Conservation (phyloP, 2,329 filamentous ascomycete species). For the Dothistroma pini region DNA sequence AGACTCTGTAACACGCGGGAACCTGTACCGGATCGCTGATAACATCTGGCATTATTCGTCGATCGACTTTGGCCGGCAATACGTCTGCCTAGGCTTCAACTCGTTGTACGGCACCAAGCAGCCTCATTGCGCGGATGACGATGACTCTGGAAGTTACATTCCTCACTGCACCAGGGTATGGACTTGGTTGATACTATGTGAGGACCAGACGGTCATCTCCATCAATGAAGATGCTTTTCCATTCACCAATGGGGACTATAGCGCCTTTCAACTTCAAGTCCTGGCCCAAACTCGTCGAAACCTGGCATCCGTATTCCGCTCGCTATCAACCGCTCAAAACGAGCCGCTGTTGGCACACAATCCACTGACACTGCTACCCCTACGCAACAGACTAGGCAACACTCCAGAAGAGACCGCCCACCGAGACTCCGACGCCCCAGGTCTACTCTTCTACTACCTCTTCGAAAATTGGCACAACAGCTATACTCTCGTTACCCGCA, state of each 20-base stretch:
- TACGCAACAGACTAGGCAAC: constrained; percentile 44
- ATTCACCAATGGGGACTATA: constrained; percentile 36
- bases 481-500: constrained; percentile 52
- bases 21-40: constrained; percentile 59
- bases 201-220: constrained; percentile 67
- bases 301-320: constrained; percentile 58
- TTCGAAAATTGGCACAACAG: constrained; percentile 64
- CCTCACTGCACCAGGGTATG: constrained; percentile 49
- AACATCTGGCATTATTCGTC: constrained; percentile 74
- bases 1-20: constrained; percentile 29
- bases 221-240: constrained; percentile 60
- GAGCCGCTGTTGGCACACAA: constrained; percentile 34
- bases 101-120: constrained; percentile 48
- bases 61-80: constrained; percentile 64
- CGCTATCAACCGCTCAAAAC: constrained; percentile 52
- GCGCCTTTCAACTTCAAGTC: constrained; percentile 44
- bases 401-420: constrained; percentile 47
- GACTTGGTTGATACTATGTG: constrained; percentile 68
- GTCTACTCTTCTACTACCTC: constrained; percentile 62
- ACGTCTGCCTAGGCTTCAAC: constrained; percentile 71
- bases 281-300: constrained; percentile 55
- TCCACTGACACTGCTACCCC: constrained; percentile 43
- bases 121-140: neutral
- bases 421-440: constrained; percentile 52
- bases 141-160: constrained; percentile 10